Percentiles rank a stretch among this genome's conserved stretches.
Evolutionary conservation across 768 basidiomycete genomes (phyloP).

Genomic region (Suillus weaverae): DNA sequence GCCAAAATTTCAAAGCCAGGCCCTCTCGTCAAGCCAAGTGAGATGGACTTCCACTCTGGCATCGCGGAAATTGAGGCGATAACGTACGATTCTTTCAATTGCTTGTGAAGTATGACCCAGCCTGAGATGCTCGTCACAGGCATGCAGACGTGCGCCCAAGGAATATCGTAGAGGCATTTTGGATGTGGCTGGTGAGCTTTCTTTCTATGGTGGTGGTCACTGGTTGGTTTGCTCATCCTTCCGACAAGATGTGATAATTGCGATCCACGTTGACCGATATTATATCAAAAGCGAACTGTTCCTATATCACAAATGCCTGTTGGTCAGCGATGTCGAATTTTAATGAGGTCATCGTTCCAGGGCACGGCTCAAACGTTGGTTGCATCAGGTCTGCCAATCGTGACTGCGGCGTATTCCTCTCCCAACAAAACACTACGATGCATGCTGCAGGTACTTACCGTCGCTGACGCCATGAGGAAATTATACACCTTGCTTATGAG

Average conservation of each 20-base stretch:
- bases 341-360: neutral
- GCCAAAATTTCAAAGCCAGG: constrained; percentile 20
- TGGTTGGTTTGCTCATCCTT: neutral
- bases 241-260: constrained; percentile 16
- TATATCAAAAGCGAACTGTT: neutral
- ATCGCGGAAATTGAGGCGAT: constrained; percentile 31
- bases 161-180: constrained; percentile 27
- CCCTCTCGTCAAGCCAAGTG: constrained; percentile 1
- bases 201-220: neutral
- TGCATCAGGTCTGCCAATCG: neutral
- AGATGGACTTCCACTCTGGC: constrained; percentile 30
- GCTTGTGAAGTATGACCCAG: neutral
- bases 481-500: too few species aligned
- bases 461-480: too few species aligned
- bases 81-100: constrained; percentile 19
- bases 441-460: too few species aligned
- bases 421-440: neutral
- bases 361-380: neutral
- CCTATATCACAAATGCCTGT: neutral
- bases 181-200: constrained; percentile 29
- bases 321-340: neutral
- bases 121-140: constrained; percentile 13
- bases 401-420: neutral
- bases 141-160: constrained; percentile 28
- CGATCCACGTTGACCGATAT: neutral